A percentile compares a stretch with the other conserved stretches of the same genome.
Conservation (phyloP, 1,284 basidiomycete species). For the Irpex sp. region DNA sequence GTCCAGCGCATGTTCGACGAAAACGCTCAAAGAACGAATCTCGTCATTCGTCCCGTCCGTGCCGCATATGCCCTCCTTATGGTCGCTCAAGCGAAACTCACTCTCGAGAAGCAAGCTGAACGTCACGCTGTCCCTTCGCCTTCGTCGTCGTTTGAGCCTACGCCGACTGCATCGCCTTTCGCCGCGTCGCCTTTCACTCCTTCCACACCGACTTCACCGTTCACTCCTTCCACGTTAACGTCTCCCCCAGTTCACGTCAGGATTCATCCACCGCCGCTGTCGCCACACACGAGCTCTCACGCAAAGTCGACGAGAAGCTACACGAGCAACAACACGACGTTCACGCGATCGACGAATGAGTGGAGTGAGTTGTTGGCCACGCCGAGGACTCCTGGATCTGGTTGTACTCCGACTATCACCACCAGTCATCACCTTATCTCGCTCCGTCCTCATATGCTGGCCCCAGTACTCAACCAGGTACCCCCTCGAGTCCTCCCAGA, state of each 20-base stretch:
- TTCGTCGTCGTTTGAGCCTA: background rate
- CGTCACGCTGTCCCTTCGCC: conserved; percentile 21
- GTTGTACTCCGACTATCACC: too few relatives aligned
- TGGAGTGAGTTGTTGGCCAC: conserved; percentile 5
- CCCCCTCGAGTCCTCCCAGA: background rate
- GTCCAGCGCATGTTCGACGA: conserved; percentile 16
- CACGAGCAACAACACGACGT: background rate
- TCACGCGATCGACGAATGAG: conserved; percentile 1
- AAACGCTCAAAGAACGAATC: conserved; percentile 20
- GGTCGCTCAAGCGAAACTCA: conserved; percentile 11
- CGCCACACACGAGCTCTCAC: background rate
- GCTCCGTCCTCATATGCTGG: background rate
- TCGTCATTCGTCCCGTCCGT: conserved; percentile 18
- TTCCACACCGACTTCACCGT: conserved; percentile 3
- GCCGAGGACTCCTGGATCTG: conserved; percentile 1
- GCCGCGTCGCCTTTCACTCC: conserved; percentile 4
- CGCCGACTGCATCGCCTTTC: background rate
- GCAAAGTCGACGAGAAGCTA: background rate
- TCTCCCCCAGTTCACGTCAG: background rate
- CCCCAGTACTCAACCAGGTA: conserved; percentile 6
- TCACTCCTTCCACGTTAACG: background rate
- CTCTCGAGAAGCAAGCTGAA: conserved; percentile 23
- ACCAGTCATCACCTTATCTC: background rate
- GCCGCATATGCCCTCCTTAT: conserved; percentile 8
- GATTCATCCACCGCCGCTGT: background rate